These are phyloP conservation scores for Ephemerocybe angulata DNA, from an alignment of 768 basidiomycete genomes.

Conservation along the genomic window DNA sequence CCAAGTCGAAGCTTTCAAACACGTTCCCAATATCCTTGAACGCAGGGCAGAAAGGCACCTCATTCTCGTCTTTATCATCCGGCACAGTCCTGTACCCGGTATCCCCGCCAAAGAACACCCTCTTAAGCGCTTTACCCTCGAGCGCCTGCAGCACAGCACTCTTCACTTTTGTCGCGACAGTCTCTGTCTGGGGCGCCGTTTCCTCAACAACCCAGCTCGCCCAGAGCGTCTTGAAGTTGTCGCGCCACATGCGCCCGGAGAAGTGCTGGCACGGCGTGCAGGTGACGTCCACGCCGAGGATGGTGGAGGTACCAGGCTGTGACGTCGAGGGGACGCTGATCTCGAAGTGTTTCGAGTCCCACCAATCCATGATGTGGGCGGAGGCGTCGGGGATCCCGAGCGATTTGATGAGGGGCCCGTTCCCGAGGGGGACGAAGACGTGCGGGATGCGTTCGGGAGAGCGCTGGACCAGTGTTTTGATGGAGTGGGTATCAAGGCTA, in stretches of 20 bases:
- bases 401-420: conserved; percentile 36
- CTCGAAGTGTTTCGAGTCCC: conserved; percentile 44
- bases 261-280: conserved; percentile 68
- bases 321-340: conserved; percentile 13
- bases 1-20: conserved; percentile 64
- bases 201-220: conserved; percentile 61
- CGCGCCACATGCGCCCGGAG: conserved; percentile 45
- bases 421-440: conserved; percentile 59
- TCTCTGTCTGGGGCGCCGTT: background rate
- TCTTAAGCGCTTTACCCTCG: conserved; percentile 19
- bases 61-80: conserved; percentile 45
- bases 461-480: conserved; percentile 33
- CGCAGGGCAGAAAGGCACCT: conserved; percentile 60
- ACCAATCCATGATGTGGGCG: conserved; percentile 63
- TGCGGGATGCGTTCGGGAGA: conserved; percentile 30
- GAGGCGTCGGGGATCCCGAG: conserved; percentile 37
- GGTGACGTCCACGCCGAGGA: conserved; percentile 42
- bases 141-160: conserved; percentile 5
- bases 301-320: background rate
- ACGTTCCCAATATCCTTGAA: conserved; percentile 67
- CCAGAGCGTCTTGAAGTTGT: conserved; percentile 61
- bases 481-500: conserved; percentile 45
- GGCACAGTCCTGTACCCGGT: conserved; percentile 55
- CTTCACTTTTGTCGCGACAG: background rate
- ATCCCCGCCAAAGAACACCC: conserved; percentile 66